phyloP scores from a whole-genome alignment of 2,329 filamentous ascomycete species.

The Xylaria sp. region DNA sequence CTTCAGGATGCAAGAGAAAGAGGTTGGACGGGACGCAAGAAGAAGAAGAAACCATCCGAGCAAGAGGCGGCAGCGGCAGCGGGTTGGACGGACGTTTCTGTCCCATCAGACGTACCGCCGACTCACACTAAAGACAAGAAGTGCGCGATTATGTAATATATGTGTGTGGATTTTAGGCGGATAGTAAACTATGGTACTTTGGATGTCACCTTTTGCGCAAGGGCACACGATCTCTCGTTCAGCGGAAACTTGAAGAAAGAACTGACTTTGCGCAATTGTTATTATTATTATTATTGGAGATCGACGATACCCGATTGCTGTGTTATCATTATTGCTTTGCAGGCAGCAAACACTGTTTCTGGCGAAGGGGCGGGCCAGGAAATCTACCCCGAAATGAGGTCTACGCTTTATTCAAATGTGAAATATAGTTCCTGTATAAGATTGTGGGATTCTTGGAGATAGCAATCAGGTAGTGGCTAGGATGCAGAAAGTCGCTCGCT shows the following conservation, averaged over 20 bases:
- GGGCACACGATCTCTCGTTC: not conserved
- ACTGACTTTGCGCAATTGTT: slow-evolving; percentile 3
- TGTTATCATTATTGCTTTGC: not conserved
- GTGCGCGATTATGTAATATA: slow-evolving; percentile 59
- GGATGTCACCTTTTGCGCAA: not conserved
- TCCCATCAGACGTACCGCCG: slow-evolving; percentile 35
- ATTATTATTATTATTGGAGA: not conserved
- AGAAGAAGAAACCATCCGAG: slow-evolving; percentile 43
- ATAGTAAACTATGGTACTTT: not conserved
- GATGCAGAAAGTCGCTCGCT: slow-evolving; percentile 9
- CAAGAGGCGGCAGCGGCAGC: slow-evolving; percentile 49
- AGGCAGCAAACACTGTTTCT: not conserved
- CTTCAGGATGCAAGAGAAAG: slow-evolving; percentile 64
- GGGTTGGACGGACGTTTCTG: slow-evolving; percentile 60
- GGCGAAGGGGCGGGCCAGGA: not conserved
- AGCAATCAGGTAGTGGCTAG: not conserved
- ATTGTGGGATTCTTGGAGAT: not conserved
- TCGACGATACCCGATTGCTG: slow-evolving; percentile 14
- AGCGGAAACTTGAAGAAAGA: not conserved
- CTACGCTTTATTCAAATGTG: not conserved
- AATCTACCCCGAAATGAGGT: not conserved
- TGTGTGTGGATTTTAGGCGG: not conserved
- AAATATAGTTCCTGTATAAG: not conserved
- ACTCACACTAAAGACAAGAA: slow-evolving; percentile 50
- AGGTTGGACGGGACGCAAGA: slow-evolving; percentile 57